Evolutionary conservation across 768 basidiomycete species (phyloP).

Genomic region (Panaeolus cyanescens): DNA sequence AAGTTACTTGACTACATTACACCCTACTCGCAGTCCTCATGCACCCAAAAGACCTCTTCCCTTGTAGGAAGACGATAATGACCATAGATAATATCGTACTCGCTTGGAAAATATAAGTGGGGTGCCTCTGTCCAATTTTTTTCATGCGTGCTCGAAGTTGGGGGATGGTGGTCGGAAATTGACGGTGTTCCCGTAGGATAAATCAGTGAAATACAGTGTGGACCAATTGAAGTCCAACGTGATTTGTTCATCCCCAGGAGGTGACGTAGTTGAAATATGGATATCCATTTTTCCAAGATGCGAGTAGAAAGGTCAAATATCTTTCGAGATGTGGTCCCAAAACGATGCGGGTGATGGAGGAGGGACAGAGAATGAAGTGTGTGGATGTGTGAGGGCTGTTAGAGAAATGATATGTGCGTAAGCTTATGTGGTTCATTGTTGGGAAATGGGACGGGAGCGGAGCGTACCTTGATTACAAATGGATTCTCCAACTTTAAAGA

Average conservation of each 20-base stretch:
- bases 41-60: background rate
- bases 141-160: too few relatives aligned
- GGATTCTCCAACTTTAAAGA: background rate
- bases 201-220: background rate
- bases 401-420: too few relatives aligned
- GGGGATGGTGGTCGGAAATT: too few relatives aligned
- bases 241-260: too few relatives aligned
- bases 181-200: too few relatives aligned
- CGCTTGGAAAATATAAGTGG: background rate
- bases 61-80: background rate
- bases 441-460: background rate
- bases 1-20: background rate
- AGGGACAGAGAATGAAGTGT: background rate
- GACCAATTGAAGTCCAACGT: background rate
- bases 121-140: too few relatives aligned
- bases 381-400: background rate
- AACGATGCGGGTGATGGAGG: too few relatives aligned
- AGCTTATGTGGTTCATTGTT: background rate
- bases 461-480: background rate
- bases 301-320: too few relatives aligned
- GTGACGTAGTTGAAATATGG: background rate
- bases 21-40: background rate
- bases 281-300: background rate
- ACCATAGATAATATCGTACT: background rate
- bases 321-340: too few relatives aligned